Base-by-base conservation (phyloP, 805 yeast genomes). In the Candida vartiovaarae region DNA sequence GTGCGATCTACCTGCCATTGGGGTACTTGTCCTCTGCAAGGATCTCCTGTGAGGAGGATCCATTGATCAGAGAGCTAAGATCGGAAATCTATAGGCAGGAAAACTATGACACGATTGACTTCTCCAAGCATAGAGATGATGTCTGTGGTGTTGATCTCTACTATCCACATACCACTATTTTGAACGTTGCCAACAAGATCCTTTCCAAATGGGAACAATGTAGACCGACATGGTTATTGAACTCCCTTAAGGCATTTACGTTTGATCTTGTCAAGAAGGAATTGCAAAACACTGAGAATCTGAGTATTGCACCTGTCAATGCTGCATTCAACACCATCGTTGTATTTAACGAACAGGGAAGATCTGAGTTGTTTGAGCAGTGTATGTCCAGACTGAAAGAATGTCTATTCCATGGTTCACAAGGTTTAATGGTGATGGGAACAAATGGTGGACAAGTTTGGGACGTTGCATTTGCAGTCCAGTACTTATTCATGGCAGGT, bases 401-500 rank as follows among this genome's bases (percentile, higher is more conserved):
- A 54, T 80, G 79, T 32, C 55, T 88, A 41, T 89, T 85, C 63
- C 82, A 84, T 66, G 95, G 96, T 0, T 84, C 89, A 0, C 84
- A 84, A 59, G 99, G 99, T 4, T 74, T 93, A 80, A 77, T 91
- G 2, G 84, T 87, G 44, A 87, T 84, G 86, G 99, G 99, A 3
- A 93, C 99, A 1, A 93, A 93, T 62, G 99, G 99, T 25, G 87
- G 86, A 0, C 99, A 93, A 64, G 90, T 84, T 1, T 93, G 99
- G 99, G 99, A 93, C 63, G 81, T 82, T 27, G 90, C 97, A 0
- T 91, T 93, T 66, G 84, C 86, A 44, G 70, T 93, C 26, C 99
- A 93, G 59, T 86, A 87, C 56, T 74, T 78, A 49, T 80, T 87
- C 47, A 68, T 75, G 55, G 85, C 95, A 0, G 96, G 95, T 0